These are phyloP conservation scores for Silene uniflora DNA, from an alignment of 148 eudicot species.

Conservation along the genomic window DNA sequence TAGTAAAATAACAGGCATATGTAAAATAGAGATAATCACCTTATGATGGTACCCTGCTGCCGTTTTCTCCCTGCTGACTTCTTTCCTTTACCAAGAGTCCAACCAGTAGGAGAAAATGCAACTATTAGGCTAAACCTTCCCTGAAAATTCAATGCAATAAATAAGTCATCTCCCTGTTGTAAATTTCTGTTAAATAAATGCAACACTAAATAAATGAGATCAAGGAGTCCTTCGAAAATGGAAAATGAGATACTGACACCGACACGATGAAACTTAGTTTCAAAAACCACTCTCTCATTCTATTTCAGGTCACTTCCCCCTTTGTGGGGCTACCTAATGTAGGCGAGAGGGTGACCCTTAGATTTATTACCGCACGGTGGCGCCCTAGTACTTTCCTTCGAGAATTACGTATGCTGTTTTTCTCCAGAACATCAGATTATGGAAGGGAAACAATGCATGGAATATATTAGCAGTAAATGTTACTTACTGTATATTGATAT, in stretches of 20 bases:
- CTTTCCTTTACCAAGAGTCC: constrained; percentile 89
- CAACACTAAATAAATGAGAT: constrained; percentile 7
- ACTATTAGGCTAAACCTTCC: constrained; percentile 71
- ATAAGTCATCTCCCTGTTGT: constrained; percentile 2
- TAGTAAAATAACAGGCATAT: not conserved
- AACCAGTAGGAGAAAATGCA: constrained; percentile 94
- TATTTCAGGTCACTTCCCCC: not conserved
- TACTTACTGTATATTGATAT: constrained; percentile 66
- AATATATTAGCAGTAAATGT: not conserved
- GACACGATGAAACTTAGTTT: not conserved
- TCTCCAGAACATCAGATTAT: constrained; percentile 6
- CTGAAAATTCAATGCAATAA: constrained; percentile 37
- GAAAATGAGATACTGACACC: not conserved
- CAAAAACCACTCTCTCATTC: not conserved
- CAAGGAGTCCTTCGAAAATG: not conserved
- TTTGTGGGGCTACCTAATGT: not conserved
- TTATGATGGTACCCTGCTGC: constrained; percentile 95
- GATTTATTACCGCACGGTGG: not conserved
- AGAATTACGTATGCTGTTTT: not conserved
- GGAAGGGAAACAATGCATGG: not conserved
- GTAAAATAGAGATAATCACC: constrained; percentile 37
- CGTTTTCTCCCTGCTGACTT: constrained; percentile 77
- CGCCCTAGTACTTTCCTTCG: not conserved
- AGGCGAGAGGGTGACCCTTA: not conserved
- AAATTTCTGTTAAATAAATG: not conserved